Base-by-base conservation (phyloP, 2,329 filamentous ascomycete genomes). In the Aspergillus brunneoviolaceus region DNA sequence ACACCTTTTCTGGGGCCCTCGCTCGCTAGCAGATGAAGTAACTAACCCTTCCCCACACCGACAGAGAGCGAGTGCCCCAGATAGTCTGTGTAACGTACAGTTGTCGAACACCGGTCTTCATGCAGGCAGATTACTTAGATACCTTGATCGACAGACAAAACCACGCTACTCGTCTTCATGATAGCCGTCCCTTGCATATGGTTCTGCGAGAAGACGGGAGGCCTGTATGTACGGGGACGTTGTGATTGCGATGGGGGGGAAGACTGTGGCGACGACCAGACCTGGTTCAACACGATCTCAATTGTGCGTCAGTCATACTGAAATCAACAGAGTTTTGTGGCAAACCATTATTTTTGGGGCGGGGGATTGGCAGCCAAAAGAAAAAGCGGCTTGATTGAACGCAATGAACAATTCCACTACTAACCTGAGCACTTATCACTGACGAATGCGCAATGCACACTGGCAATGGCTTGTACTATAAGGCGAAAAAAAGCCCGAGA, bases 81-180 rank as follows among this genome's bases (percentile, higher is more conserved):
- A 29, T 31, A 57, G 29, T 49, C 14, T 57, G 58, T 59, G 60
- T 48, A 58, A 59, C 57, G 51, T 35, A 29, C 61, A 61, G 57
- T 56, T 65, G 65, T 61, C 74, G 74, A 73, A 77, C 75, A 77
- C 75, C 75, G 75, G 75, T 76, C 74, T 72, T 69, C 72, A 76
- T 74, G 75, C 74, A 71, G 68, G 69, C 67, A 66, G 63, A 68
- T 74, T 70, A 70, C 66, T 67, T 74, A 70, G 72, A 70, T 76
- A 76, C 75, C 75, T 77, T 77, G 75, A 77, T 77, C 73, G 64
- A 63, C 63, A 67, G 73, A 74, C 64, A 74, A 74, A 69, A 67
- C 74, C 72, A 69, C 52, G 63, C 72, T 75, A 75, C 73, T 75
- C 65, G 70, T 71, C 65, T 71, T 75, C 74, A 76, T 76, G 69